Conservation (phyloP, 805 yeast genomes). For the Saccharomycopsis microspora region DNA sequence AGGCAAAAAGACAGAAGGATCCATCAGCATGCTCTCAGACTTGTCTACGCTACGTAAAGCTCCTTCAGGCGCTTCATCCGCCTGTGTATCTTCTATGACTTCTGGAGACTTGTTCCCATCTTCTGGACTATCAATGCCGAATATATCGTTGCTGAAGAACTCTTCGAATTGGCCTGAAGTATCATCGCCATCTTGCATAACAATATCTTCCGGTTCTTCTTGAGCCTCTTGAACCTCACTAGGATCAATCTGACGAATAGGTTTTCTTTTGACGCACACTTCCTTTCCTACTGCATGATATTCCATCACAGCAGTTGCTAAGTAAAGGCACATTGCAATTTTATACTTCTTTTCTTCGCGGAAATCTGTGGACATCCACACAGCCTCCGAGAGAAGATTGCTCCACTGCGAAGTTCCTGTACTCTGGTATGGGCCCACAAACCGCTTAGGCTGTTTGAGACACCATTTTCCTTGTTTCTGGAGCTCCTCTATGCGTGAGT, state of each 20-base stretch:
- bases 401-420: constrained; percentile 50
- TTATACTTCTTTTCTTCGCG: constrained; percentile 61
- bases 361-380: constrained; percentile 76
- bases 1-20: not conserved
- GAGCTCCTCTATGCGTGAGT: constrained; percentile 85
- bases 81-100: not conserved
- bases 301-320: constrained; percentile 66
- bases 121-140: constrained; percentile 9
- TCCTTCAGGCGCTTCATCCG: not conserved
- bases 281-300: constrained; percentile 68
- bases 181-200: constrained; percentile 3
- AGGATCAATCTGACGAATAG: constrained; percentile 23
- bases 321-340: constrained; percentile 52
- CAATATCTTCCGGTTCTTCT: constrained; percentile 5
- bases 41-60: not conserved
- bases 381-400: constrained; percentile 59
- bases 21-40: not conserved
- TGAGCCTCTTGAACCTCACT: constrained; percentile 8
- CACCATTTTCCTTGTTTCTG: constrained; percentile 87
- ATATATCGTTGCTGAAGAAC: constrained; percentile 8
- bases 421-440: constrained; percentile 47
- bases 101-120: not conserved
- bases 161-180: constrained; percentile 6
- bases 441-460: constrained; percentile 68
- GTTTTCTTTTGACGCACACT: constrained; percentile 46